Base-by-base conservation (phyloP, 1,139 yeast genomes). In the Candida sp. region DNA sequence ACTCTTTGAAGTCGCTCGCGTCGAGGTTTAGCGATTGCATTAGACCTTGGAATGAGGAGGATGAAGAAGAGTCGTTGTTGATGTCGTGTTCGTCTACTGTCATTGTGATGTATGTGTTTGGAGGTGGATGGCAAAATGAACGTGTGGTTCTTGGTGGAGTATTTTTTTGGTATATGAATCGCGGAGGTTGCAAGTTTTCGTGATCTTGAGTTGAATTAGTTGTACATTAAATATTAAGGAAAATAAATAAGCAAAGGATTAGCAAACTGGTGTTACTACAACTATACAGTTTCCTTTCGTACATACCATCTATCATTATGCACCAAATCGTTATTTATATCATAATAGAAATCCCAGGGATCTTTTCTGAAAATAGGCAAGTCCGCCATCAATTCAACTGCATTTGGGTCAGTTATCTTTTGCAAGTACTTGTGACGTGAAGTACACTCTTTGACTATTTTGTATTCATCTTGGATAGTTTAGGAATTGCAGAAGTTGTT, bases 21-120 rank as follows among this genome's bases (percentile, higher is more conserved):
- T 73, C 74, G 37, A 73, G 63, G 55, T 77, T 77, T 56, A 77
- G 65, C 6, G 69, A 61, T 53, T 62, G 61, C 82, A 77, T 77
- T 42, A 72, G 65, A 7, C 81, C 80, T 38, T 62, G 63, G 53
- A 77, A 75, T 50, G 71, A 60, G 17, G 41, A 37, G 8, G 41
- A 37, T 7, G 41, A 5, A 23, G 28, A 23, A 25, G 41, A 3
- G 2, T 8, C 7, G 7, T 55, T 65, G 42, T 59, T 65, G 4
- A 51, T 35, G 12, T 55, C 55, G 6, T 53, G 50, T 17, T 52
- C 55, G 27, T 61, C 63, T 12, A 58, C 49, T 38, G 59, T 58
- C 60, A 54, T 57, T 42, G 26, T 31, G 26, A 7, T 17, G 6
- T 9, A 34, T 4, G 22, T 7, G 6, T 22, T 34, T 28, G 22